These are phyloP conservation scores for Cyberlindnera japonica DNA, from an alignment of 805 yeast species.

Conservation along the genomic window DNA sequence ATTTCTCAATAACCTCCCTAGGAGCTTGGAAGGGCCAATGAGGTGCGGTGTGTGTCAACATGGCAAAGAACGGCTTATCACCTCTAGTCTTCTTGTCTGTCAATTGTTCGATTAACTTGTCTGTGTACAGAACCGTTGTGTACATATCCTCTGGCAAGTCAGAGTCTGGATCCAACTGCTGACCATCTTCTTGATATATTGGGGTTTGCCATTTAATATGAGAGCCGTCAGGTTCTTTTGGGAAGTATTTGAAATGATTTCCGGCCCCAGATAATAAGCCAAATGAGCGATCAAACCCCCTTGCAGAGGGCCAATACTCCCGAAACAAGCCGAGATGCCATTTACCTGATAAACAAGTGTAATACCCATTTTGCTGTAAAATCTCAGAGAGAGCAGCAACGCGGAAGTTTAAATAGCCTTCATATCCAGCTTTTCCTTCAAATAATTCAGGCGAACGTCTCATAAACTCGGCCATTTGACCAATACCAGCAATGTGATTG, in stretches of 20 bases:
- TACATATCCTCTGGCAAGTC: conserved; percentile 46
- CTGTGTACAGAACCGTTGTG: conserved; percentile 42
- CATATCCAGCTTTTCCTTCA: conserved; percentile 49
- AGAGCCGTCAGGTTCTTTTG: conserved; percentile 7
- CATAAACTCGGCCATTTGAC: conserved; percentile 52
- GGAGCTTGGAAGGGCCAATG: conserved; percentile 70
- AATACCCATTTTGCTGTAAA: conserved; percentile 40
- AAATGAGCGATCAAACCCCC: conserved; percentile 50
- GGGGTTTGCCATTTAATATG: conserved; percentile 8
- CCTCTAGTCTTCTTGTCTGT: conserved; percentile 29
- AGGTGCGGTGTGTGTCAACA: conserved; percentile 58
- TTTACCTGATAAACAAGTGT: conserved; percentile 52
- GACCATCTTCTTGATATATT: conserved; percentile 29
- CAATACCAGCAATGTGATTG: conserved; percentile 57
- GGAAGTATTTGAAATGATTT: conserved; percentile 45
- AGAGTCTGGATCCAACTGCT: conserved; percentile 5
- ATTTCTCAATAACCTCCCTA: conserved; percentile 40
- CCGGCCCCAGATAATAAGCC: conserved; percentile 54
- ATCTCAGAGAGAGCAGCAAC: conserved; percentile 55
- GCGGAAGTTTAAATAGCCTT: conserved; percentile 47
- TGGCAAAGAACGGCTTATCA: conserved; percentile 52
- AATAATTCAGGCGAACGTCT: conserved; percentile 35
- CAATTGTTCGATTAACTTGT: conserved; percentile 38
- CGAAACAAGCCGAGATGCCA: conserved; percentile 54
- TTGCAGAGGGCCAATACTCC: conserved; percentile 44